Base-by-base conservation (phyloP, 140 eudicot genomes). In the Oenanthe javanica region DNA sequence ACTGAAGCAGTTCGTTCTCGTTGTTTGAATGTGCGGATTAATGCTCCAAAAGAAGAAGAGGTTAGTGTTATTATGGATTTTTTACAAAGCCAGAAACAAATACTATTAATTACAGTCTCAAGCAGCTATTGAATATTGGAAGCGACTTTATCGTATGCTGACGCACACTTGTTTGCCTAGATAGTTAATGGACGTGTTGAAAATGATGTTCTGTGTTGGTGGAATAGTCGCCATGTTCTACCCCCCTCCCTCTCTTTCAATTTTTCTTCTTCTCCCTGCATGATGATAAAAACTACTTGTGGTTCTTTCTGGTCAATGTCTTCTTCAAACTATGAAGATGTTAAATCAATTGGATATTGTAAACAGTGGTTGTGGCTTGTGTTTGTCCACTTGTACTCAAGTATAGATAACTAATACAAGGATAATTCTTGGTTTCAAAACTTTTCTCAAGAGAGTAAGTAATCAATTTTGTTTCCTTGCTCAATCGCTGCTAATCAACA, bases 1-100 rank as follows among this genome's bases (percentile, higher is more conserved):
- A 92, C 93, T 57, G 98, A 94, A 90, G 98, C 98, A 38, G 97
- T 94, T 46, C 97, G 98, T 36, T 94, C 98, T 73, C 97, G 98
- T 63, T 94, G 98, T 66, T 89, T 94, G 47, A 92, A 92, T 84
- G 85, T 94, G 71, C 84, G 97, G 80, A 84, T 94, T 77, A 92
- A 63, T 86, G 94, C 97, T 78, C 98, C 98, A 61, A 84, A 88
- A 51, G 92, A 90, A 80, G 92, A 82, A 31, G 88, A 94, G 98
- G 98, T 89, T 66, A 81, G 89, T 79, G 31, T 67, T 74, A 6
- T 70, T 46, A 23, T 14, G 10, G 27, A 46, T n/a, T 72, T 42
- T 18, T 74, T 57, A 70, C 11, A 50, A 8, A 64, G 51, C 70
- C 64, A 54, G 48, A 31, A 80, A 52, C 52, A 57, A 6, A 5